These are phyloP conservation scores for Penicillium steckii DNA, from an alignment of 495 filamentous ascomycete genomes.

Conservation along the genomic window DNA sequence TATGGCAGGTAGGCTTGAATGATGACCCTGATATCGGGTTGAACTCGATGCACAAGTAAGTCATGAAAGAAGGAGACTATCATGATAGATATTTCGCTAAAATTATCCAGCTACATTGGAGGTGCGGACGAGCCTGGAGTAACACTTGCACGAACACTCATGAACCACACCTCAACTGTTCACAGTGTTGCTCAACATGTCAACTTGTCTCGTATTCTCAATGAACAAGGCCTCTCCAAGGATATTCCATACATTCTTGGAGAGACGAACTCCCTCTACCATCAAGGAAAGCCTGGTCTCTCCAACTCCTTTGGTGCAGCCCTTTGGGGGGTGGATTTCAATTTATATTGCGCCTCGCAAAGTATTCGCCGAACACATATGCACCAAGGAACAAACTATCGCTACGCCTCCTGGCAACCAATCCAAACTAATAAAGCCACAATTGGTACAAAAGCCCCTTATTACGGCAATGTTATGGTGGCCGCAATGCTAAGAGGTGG, in stretches of 20 bases:
- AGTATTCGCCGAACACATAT: conserved; percentile 62
- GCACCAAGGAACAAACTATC: conserved; percentile 65
- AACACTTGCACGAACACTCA: conserved; percentile 60
- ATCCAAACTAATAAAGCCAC: conserved; percentile 49
- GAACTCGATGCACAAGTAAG: conserved; percentile 66
- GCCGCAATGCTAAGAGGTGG: conserved; percentile 52
- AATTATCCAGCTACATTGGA: conserved; percentile 56
- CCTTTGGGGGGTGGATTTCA: conserved; percentile 69
- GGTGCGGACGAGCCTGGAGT: conserved; percentile 61
- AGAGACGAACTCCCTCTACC: conserved; percentile 65
- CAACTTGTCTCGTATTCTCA: conserved; percentile 41
- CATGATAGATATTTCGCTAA: neutral
- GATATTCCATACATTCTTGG: conserved; percentile 60
- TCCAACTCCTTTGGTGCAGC: conserved; percentile 71
- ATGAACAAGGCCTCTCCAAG: conserved; percentile 33
- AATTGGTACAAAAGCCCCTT: conserved; percentile 63
- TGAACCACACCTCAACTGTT: conserved; percentile 63
- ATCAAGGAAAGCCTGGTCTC: conserved; percentile 60
- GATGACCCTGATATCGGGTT: conserved; percentile 47
- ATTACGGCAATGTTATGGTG: conserved; percentile 63
- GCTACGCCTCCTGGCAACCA: conserved; percentile 61
- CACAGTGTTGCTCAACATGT: conserved; percentile 47
- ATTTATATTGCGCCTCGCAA: conserved; percentile 54
- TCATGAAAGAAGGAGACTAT: neutral
- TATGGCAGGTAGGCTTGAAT: conserved; percentile 55